phyloP scores from a whole-genome alignment of 805 yeast genomes.

The Candida michaelii region DNA sequence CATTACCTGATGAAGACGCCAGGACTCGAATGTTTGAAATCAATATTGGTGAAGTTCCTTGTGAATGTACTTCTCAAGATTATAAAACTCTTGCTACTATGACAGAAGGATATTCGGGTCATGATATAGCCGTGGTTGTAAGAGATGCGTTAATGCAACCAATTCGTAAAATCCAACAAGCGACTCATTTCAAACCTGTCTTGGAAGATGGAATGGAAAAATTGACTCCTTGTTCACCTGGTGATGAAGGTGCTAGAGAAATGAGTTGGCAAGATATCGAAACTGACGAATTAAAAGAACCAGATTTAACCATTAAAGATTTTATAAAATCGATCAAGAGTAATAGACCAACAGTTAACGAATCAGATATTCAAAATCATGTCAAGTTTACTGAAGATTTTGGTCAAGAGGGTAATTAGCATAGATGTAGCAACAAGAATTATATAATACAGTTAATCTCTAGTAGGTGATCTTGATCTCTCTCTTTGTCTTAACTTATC shows the following conservation, averaged over 20 bases:
- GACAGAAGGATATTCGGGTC: conserved; percentile 98
- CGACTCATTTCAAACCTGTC: conserved; percentile 86
- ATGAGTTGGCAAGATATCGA: conserved; percentile 92
- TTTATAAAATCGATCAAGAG: conserved; percentile 88
- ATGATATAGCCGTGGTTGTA: conserved; percentile 94
- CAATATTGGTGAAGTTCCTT: conserved; percentile 88
- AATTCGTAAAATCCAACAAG: conserved; percentile 88
- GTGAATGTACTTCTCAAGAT: conserved; percentile 71
- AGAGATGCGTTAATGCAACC: conserved; percentile 99
- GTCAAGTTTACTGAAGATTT: conserved; percentile 89
- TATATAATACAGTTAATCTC: background rate
- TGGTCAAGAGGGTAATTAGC: conserved; percentile 91
- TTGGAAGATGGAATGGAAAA: conserved; percentile 42
- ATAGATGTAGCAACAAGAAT: background rate
- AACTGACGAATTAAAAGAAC: conserved; percentile 87
- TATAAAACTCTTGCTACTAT: conserved; percentile 78
- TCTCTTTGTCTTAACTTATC: conserved; percentile 26
- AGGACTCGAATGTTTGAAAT: conserved; percentile 91
- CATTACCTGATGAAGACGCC: conserved; percentile 92
- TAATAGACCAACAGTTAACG: conserved; percentile 93
- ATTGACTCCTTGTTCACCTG: conserved; percentile 94
- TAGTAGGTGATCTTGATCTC: conserved; percentile 7
- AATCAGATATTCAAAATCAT: conserved; percentile 76
- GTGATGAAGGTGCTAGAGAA: conserved; percentile 82
- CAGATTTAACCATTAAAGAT: conserved; percentile 85